These are phyloP conservation scores for Boletus fagicola DNA, from an alignment of 768 basidiomycete genomes.

Conservation along the genomic window DNA sequence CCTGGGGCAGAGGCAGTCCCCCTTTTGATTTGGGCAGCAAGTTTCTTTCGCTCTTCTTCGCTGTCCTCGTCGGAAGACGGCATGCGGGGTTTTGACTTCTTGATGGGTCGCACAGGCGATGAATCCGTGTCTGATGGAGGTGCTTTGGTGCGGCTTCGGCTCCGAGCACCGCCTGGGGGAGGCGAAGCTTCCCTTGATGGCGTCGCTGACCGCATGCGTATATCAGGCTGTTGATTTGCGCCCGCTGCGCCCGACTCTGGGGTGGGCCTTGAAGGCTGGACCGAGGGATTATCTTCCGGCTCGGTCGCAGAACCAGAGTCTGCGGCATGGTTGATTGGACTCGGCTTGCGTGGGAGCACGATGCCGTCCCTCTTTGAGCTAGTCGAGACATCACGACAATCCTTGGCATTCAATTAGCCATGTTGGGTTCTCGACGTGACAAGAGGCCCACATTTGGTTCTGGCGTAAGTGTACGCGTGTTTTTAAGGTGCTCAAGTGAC, in stretches of 20 bases:
- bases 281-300: slow-evolving; percentile 22
- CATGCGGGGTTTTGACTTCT: slow-evolving; percentile 40
- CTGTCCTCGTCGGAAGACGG: slow-evolving; percentile 57
- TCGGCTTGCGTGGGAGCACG: slow-evolving; percentile 6
- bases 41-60: slow-evolving; percentile 49
- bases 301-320: slow-evolving; percentile 31
- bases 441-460: slow-evolving; percentile 23
- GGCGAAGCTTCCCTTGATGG: slow-evolving; percentile 15
- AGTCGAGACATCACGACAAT: slow-evolving; percentile 2
- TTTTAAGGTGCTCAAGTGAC: slow-evolving; percentile 4
- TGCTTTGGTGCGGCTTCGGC: slow-evolving; percentile 26
- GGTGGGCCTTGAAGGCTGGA: not conserved
- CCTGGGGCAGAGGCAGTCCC: slow-evolving; percentile 45
- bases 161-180: slow-evolving; percentile 17
- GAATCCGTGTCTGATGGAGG: slow-evolving; percentile 46
- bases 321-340: slow-evolving; percentile 12
- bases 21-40: slow-evolving; percentile 40
- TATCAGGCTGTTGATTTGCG: slow-evolving; percentile 14
- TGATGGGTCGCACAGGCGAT: slow-evolving; percentile 50
- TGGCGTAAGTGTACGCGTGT: slow-evolving; percentile 5
- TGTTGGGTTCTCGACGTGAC: slow-evolving; percentile 1
- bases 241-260: not conserved
- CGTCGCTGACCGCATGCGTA: slow-evolving; percentile 22
- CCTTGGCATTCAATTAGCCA: slow-evolving; percentile 18
- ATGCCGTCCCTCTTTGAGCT: slow-evolving; percentile 6